Conservation (phyloP, 2,329 filamentous ascomycete species). For the Didymella glomerata region DNA sequence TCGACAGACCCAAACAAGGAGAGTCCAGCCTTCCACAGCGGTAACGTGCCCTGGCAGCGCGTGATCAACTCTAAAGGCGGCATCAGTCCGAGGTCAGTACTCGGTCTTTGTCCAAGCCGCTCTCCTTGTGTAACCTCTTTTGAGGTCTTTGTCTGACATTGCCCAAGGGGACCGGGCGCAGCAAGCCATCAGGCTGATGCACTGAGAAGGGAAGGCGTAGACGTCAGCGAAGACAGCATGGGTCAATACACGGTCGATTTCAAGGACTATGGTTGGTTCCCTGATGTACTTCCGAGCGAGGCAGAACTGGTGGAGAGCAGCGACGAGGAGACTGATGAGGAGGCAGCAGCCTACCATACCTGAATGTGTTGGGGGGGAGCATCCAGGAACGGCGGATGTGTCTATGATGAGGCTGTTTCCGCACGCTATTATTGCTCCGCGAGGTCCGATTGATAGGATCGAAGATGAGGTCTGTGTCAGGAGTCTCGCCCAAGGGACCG, state of each 20-base stretch:
- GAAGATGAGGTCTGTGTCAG: conserved; percentile 10
- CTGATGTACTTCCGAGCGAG: conserved; percentile 59
- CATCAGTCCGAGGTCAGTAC: conserved; percentile 79
- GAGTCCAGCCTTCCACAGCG: conserved; percentile 68
- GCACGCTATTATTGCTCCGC: conserved; percentile 23
- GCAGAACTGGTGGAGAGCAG: conserved; percentile 46
- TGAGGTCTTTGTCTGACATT: conserved; percentile 31
- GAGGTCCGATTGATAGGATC: conserved; percentile 12
- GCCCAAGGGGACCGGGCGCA: conserved; percentile 54
- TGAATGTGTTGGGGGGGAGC: conserved; percentile 26
- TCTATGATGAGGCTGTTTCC: conserved; percentile 9
- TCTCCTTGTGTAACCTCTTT: conserved; percentile 13
- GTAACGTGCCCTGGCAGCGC: conserved; percentile 92
- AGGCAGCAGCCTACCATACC: conserved; percentile 47
- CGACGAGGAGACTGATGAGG: conserved; percentile 40
- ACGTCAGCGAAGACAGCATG: conserved; percentile 56
- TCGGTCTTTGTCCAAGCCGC: conserved; percentile 16
- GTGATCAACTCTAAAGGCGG: conserved; percentile 87
- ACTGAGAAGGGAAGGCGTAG: conserved; percentile 58
- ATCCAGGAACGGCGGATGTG: conserved; percentile 7
- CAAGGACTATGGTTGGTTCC: conserved; percentile 61
- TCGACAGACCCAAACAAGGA: conserved; percentile 54
- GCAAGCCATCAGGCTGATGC: conserved; percentile 58
- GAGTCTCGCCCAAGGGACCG: conserved; percentile 21
- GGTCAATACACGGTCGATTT: conserved; percentile 60